Evolutionary conservation across 768 basidiomycete species (phyloP).

Genomic region (Tricholoma furcatifolium): DNA sequence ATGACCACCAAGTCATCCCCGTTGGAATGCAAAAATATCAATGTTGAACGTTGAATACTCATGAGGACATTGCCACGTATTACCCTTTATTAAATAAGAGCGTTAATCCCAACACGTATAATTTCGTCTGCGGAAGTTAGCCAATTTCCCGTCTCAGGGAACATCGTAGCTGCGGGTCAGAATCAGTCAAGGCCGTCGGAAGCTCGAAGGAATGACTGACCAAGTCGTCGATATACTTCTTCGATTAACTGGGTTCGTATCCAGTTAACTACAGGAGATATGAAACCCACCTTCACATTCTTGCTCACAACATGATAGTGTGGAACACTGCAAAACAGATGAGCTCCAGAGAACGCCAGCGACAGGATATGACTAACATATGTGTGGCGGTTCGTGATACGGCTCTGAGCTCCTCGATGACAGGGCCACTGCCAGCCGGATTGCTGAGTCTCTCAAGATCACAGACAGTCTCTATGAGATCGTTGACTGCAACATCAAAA

Average conservation of each 20-base stretch:
- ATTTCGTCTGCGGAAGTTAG: constrained; percentile 58
- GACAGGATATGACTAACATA: constrained; percentile 40
- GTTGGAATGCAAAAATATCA: too few relatives aligned
- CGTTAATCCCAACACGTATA: constrained; percentile 58
- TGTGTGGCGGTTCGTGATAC: constrained; percentile 48
- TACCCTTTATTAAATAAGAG: constrained; percentile 36
- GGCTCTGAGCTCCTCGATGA: constrained; percentile 39
- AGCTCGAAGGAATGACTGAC: constrained; percentile 32
- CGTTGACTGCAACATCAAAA: constrained; percentile 47
- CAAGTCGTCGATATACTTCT: constrained; percentile 58
- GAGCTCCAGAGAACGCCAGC: background rate
- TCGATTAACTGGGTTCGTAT: constrained; percentile 54
- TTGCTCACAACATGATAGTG: constrained; percentile 56
- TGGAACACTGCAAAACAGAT: constrained; percentile 40
- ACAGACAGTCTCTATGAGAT: constrained; percentile 51
- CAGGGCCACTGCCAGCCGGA: constrained; percentile 27
- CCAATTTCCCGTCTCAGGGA: constrained; percentile 64
- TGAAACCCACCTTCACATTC: constrained; percentile 28
- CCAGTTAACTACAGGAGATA: constrained; percentile 37
- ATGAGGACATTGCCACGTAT: background rate
- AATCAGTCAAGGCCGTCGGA: too few relatives aligned
- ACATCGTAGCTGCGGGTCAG: constrained; percentile 44
- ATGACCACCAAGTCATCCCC: too few relatives aligned
- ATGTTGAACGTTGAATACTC: background rate
- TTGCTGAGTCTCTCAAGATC: constrained; percentile 43